Evolutionary conservation across 1,284 basidiomycete species (phyloP).

Genomic region (Ganoderma meredithae): DNA sequence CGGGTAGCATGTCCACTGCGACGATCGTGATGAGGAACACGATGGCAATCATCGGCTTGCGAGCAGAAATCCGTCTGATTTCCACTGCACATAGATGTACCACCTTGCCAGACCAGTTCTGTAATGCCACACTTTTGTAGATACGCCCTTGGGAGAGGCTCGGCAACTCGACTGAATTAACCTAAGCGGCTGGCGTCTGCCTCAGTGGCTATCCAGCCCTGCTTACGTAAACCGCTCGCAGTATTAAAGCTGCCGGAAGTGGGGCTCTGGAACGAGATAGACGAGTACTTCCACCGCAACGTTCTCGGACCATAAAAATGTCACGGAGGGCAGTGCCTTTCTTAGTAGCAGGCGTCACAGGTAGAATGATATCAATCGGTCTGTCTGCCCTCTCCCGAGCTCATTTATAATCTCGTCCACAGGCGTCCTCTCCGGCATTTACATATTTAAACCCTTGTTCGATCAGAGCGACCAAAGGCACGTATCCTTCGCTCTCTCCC

Average conservation of each 20-base stretch:
- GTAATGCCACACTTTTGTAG: constrained; percentile 6
- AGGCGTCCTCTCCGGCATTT: constrained; percentile 70
- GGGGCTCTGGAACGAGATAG: constrained; percentile 16
- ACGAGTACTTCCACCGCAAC: constrained; percentile 20
- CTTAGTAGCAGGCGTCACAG: constrained; percentile 42
- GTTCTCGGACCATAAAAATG: constrained; percentile 31
- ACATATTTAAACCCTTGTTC: constrained; percentile 57
- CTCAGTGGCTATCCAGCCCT: background rate
- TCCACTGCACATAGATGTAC: constrained; percentile 6
- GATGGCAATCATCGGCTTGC: constrained; percentile 14
- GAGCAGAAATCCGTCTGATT: background rate
- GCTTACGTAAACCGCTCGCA: constrained; percentile 21
- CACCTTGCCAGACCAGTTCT: background rate
- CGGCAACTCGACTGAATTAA: background rate
- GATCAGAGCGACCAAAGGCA: constrained; percentile 28
- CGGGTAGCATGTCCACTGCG: constrained; percentile 3
- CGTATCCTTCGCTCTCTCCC: constrained; percentile 12
- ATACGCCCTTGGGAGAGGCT: background rate
- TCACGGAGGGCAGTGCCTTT: constrained; percentile 40
- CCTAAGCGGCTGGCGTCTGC: constrained; percentile 10
- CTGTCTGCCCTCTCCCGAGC: background rate
- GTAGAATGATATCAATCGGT: constrained; percentile 31
- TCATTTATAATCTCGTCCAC: constrained; percentile 6
- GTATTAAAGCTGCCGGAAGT: background rate
- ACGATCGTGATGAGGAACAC: constrained; percentile 9